phyloP scores from a whole-genome alignment of 2,329 filamentous ascomycete species.

The Alternaria ventricosa region DNA sequence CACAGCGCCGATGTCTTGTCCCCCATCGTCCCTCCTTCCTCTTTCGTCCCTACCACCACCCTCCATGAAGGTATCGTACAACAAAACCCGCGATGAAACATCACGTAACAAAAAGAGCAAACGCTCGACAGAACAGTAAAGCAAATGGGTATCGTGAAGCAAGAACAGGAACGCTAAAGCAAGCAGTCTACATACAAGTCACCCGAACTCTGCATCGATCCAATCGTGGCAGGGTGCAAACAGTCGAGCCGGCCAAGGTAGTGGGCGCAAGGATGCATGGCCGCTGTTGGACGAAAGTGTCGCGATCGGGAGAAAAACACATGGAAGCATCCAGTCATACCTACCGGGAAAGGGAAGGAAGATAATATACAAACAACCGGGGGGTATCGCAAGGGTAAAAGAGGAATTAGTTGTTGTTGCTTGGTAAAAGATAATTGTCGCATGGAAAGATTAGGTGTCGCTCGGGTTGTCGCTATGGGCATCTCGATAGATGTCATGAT shows the following conservation, averaged over 20 bases:
- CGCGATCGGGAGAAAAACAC: conserved; percentile 20
- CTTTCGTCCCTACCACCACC: not conserved
- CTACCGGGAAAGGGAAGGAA: conserved; percentile 13
- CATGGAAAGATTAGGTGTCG: conserved; percentile 14
- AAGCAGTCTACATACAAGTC: conserved; percentile 13
- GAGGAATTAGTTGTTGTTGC: not conserved
- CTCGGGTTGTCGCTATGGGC: conserved; percentile 31
- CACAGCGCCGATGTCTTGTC: not conserved
- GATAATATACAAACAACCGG: not conserved
- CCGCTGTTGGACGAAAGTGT: conserved; percentile 11
- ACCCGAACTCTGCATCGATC: conserved; percentile 1
- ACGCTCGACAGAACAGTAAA: not conserved
- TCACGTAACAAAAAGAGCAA: not conserved
- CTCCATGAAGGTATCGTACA: not conserved
- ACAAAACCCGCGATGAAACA: not conserved
- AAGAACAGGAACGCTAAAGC: conserved; percentile 1
- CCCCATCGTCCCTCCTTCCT: not conserved
- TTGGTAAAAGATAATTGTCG: conserved; percentile 5
- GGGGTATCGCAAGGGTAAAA: conserved; percentile 17
- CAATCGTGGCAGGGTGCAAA: conserved; percentile 7
- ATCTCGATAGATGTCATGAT: conserved; percentile 20
- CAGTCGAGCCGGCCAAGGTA: conserved; percentile 14
- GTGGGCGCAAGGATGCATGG: conserved; percentile 20
- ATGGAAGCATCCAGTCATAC: conserved; percentile 28
- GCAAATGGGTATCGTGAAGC: conserved; percentile 19